These are phyloP conservation scores for Hydnomerulius pinastri DNA, from an alignment of 768 basidiomycete species.

Conservation along the genomic window DNA sequence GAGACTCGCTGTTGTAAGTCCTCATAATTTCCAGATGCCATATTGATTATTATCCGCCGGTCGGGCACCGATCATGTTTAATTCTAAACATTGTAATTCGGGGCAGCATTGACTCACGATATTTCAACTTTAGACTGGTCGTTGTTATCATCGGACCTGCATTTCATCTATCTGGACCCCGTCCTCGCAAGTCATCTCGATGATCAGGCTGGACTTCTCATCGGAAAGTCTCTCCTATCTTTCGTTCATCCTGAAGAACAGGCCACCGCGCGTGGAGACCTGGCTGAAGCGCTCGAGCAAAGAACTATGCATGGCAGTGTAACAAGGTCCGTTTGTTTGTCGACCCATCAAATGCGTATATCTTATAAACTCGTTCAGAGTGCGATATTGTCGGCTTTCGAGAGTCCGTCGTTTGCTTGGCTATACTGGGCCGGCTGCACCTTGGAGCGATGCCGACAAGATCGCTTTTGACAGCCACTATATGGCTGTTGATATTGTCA, in stretches of 20 bases:
- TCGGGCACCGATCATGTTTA: constrained; percentile 27
- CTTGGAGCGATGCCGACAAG: constrained; percentile 69
- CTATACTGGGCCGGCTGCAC: constrained; percentile 51
- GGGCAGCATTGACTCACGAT: no score
- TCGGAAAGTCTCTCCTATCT: constrained; percentile 68
- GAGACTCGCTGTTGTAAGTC: constrained; percentile 78
- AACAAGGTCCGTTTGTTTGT: constrained; percentile 55
- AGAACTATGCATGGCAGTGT: constrained; percentile 82
- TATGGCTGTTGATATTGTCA: constrained; percentile 86
- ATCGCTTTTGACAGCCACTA: constrained; percentile 71
- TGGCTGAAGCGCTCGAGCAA: constrained; percentile 71
- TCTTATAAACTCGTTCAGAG: constrained; percentile 45
- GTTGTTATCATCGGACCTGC: constrained; percentile 70
- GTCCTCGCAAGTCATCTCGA: constrained; percentile 72
- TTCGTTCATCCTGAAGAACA: constrained; percentile 89
- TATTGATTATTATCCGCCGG: constrained; percentile 13
- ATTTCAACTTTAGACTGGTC: constrained; percentile 71
- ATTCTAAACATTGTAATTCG: constrained; percentile 10
- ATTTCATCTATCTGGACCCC: constrained; percentile 84
- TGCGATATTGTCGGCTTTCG: constrained; percentile 77
- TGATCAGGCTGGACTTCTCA: constrained; percentile 65
- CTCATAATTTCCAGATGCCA: constrained; percentile 1
- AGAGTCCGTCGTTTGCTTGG: constrained; percentile 75
- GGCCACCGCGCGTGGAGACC: constrained; percentile 69
- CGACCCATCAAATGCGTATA: constrained; percentile 6